phyloP scores from a whole-genome alignment of 306 rosid species.

The Fragaria nilgerrensis region DNA sequence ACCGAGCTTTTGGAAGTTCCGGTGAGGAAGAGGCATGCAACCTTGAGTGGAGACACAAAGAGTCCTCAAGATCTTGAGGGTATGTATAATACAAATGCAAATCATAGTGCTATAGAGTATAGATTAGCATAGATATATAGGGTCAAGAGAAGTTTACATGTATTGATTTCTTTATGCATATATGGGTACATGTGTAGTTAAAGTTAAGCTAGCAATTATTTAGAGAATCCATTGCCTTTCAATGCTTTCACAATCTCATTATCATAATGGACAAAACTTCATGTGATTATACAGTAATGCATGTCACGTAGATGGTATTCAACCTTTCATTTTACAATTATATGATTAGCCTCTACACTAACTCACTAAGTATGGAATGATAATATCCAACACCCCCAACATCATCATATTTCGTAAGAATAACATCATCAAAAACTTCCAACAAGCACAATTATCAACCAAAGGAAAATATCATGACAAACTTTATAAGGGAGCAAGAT shows the following conservation, averaged over 20 bases:
- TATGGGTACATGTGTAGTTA: neutral
- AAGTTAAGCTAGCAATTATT: neutral
- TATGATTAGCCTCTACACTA: no score
- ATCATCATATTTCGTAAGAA: no score
- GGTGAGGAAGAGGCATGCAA: neutral
- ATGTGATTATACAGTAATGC: neutral
- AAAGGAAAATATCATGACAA: neutral
- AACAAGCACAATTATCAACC: neutral
- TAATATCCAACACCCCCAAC: neutral
- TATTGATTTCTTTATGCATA: neutral
- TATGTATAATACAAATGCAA: neutral
- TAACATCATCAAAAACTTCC: neutral
- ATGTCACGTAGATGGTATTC: neutral
- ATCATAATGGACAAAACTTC: neutral
- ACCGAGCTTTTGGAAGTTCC: neutral
- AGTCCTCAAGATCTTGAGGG: neutral
- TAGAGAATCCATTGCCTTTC: neutral
- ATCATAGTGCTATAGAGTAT: neutral
- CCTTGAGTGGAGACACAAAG: neutral
- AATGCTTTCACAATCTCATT: neutral
- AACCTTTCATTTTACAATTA: no score
- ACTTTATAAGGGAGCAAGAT: neutral
- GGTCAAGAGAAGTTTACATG: neutral
- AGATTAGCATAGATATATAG: no score
- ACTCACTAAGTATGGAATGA: no score